Base-by-base conservation (phyloP, 1,284 basidiomycete species). In the Ceratorhiza oryzae-sativae region DNA sequence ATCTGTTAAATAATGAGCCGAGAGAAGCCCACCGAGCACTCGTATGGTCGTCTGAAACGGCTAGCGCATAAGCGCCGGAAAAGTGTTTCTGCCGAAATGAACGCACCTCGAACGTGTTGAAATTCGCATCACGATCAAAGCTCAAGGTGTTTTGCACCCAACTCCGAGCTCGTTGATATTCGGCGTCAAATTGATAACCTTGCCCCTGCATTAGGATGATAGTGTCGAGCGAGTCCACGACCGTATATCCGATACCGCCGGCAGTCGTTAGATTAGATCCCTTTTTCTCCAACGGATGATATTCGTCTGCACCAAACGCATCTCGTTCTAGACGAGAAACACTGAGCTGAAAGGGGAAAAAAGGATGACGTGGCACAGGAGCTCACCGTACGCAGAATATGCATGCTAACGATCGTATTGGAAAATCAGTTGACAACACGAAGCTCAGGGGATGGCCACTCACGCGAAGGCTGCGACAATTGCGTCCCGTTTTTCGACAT, bases 51-150 rank as follows among this genome's bases (percentile, higher is more conserved):
- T 92, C 86, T 90, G 73, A n/a, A 46, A 15, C 42, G 30, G 51
- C 25, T 71, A 55, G 68, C 20, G 18, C 18, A 27, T 74, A 27
- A 55, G 53, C 70, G 45, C 15, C 23, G 42, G 15, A 1, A 30
- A 71, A 30, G 9, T 5, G 27, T 53, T 53, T 27, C 27, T 12
- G 25, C 49, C 25, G 23, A 23, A 46, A 56, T 30, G 55, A 45
- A 80, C 87, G 61, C 73, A 92, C 93, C 86, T 98, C 96, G 77
- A 98, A 98, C 0, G 93, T 95, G 79, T 91, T 97, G 80, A 94
- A 93, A 23, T 86, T 82, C 10, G 86, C 94, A 77, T 95, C 89
- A 12, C 89, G 84, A 48, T 96, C 90, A 77, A 97, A 95, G 6
- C 84, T 81, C 63, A 98, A 81, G 39, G 87, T 83, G 34, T 85